These are phyloP conservation scores for Paecilomyces niveus DNA, from an alignment of 2,329 filamentous ascomycete genomes.

Conservation along the genomic window DNA sequence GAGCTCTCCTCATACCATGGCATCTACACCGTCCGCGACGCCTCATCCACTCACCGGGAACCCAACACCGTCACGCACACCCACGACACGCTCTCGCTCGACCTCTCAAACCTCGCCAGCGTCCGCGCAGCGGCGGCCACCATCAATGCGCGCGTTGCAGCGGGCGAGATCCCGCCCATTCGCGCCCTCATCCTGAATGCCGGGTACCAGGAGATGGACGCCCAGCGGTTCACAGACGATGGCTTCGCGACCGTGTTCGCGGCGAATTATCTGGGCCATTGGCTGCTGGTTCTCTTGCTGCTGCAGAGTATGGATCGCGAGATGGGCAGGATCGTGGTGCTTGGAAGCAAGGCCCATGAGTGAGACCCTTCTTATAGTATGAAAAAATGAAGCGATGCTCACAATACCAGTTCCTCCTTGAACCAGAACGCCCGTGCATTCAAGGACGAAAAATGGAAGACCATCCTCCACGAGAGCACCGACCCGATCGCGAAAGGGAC, in stretches of 20 bases:
- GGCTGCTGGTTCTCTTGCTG: conserved; percentile 14
- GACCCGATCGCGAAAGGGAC: conserved; percentile 4
- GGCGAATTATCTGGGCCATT: conserved; percentile 15
- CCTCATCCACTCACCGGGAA: neutral
- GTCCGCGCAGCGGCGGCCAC: conserved; percentile 8
- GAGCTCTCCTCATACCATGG: conserved; percentile 12
- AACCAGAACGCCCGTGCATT: conserved; percentile 1
- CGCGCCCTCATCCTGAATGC: conserved; percentile 33
- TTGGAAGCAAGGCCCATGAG: conserved; percentile 13
- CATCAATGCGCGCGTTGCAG: conserved; percentile 13
- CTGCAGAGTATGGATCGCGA: conserved; percentile 15
- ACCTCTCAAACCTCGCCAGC: conserved; percentile 8
- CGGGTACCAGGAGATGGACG: conserved; percentile 15
- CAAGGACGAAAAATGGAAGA: conserved; percentile 4
- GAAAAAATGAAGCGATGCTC: neutral
- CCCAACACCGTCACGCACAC: neutral
- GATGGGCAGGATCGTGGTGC: conserved; percentile 9
- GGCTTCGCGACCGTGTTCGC: conserved; percentile 12
- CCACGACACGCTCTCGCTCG: conserved; percentile 5
- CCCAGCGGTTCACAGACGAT: conserved; percentile 10
- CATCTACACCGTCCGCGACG: conserved; percentile 13
- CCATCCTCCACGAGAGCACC: conserved; percentile 4
- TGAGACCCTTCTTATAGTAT: neutral
- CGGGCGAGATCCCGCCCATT: conserved; percentile 32
- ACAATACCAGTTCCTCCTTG: neutral